Percentiles rank a stretch among this genome's conserved stretches.
These are phyloP conservation scores for Agroathelia rolfsii DNA, from an alignment of 1,284 basidiomycete genomes.

Conservation along the genomic window DNA sequence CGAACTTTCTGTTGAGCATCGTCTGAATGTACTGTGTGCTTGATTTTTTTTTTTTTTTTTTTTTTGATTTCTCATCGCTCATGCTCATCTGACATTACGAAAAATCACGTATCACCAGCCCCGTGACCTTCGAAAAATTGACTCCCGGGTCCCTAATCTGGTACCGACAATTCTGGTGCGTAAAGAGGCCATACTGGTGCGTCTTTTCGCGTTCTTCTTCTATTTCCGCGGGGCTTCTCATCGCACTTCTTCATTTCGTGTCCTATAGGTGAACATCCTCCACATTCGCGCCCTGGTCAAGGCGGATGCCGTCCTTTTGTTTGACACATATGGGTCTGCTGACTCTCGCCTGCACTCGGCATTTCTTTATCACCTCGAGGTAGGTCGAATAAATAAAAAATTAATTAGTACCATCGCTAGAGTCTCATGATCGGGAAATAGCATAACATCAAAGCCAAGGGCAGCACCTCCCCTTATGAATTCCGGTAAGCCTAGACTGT, in stretches of 20 bases:
- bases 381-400: too few species aligned
- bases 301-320: conserved; percentile 84
- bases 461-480: conserved; percentile 72
- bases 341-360: conserved; percentile 80
- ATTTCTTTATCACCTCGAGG: conserved; percentile 84
- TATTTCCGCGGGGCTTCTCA: conserved; percentile 2
- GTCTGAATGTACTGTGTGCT: conserved; percentile 60
- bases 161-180: conserved; percentile 91
- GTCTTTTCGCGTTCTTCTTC: conserved; percentile 18
- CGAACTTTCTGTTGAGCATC: conserved; percentile 82
- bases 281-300: conserved; percentile 94
- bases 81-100: too few species aligned
- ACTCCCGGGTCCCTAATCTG: conserved; percentile 87
- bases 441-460: conserved; percentile 71
- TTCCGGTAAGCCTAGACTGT: conserved; percentile 55
- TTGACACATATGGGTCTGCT: conserved; percentile 81
- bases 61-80: not conserved
- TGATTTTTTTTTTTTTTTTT: conserved; percentile 4
- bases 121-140: conserved; percentile 94
- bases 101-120: too few species aligned
- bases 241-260: conserved; percentile 9
- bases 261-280: conserved; percentile 74
- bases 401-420: too few species aligned
- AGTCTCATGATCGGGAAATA: conserved; percentile 21
- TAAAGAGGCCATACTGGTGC: conserved; percentile 77